Evolutionary conservation across 305 asterid genomes (phyloP), one percentile per base, ranked within the genome.

Genomic region (Withania somnifera): DNA sequence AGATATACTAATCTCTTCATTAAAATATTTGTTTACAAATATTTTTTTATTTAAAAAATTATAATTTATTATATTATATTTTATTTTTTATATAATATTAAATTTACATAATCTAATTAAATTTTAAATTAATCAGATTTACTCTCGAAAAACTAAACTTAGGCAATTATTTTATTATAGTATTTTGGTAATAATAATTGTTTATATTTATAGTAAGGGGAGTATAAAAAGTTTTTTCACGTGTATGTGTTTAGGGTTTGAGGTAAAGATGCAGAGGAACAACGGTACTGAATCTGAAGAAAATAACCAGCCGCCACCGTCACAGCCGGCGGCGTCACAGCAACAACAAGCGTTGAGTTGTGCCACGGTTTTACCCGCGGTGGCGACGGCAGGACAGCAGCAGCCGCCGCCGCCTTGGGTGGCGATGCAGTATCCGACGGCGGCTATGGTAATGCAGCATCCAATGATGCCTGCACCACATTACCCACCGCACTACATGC

Each of bases 391-490:
- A 81, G 89, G 81, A 19, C 91, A 90, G 1, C 93, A 87, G n/a
- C n/a, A n/a, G n/a, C n/a, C n/a, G n/a, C n/a, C 40, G 8, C 94
- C 87, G 87, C 96, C 86, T 83, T 93, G 97, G 98, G 86, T 91
- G 86, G 84, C 96, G 90, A 86, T 93, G 98, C 98, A 87, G 88
- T 95, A 93, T 68, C 97, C 91, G 78, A 83, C 94, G 78, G 93
- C 95, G 81, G 93, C 94, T 22, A 90, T 95, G 94, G 91, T 93
- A 88, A 92, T 95, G 98, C 98, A 87, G 88, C 98, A 92, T 15
- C 97, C 91, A 82, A 92, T 94, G 93, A 87, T 93, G 85, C 90
- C 92, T 66, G 92, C 94, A 11, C 86, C 81, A 83, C 96, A 88
- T 85, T 90, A 87, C 52, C 60, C 91, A 69, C 95, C 93, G 53